Conservation (phyloP, 352 stramenopile genomes). For the Thraustochytrium striatum region DNA sequence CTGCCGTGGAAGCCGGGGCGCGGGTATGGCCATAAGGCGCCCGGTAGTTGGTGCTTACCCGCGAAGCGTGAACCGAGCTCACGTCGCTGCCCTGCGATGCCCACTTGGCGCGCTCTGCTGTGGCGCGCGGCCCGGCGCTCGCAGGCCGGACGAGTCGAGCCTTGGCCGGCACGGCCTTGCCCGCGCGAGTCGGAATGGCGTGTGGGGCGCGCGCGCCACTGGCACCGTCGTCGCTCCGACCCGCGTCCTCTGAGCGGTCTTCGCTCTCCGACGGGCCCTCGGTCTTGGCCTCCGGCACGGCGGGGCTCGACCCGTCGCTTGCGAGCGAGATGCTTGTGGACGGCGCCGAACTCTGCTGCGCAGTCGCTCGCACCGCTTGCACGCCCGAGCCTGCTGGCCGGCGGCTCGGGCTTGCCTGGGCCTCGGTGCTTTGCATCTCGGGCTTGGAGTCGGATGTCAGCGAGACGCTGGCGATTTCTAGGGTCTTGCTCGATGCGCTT, state of each 20-base stretch:
- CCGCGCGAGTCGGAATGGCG: background rate
- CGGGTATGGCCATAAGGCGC: no score
- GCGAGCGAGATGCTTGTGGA: background rate
- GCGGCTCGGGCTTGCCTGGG: background rate
- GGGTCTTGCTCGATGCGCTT: background rate
- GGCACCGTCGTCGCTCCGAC: background rate
- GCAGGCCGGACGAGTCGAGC: no score
- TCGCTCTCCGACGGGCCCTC: background rate
- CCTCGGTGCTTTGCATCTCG: background rate
- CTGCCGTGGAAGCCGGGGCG: no score
- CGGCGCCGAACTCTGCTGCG: background rate
- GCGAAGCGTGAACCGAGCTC: no score
- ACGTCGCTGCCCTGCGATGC: no score
- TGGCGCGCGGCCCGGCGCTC: no score
- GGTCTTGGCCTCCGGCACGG: background rate
- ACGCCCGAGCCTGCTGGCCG: conserved; percentile 14
- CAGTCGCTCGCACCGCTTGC: background rate
- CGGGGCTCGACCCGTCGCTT: background rate
- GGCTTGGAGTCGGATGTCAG: background rate
- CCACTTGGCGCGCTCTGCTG: no score
- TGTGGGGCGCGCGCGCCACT: background rate
- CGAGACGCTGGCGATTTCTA: background rate
- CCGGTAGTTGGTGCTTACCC: no score
- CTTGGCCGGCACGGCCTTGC: background rate
- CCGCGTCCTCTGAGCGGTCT: background rate